Conservation (phyloP, 768 basidiomycete genomes). For the Leccinum olivaceopallidum region DNA sequence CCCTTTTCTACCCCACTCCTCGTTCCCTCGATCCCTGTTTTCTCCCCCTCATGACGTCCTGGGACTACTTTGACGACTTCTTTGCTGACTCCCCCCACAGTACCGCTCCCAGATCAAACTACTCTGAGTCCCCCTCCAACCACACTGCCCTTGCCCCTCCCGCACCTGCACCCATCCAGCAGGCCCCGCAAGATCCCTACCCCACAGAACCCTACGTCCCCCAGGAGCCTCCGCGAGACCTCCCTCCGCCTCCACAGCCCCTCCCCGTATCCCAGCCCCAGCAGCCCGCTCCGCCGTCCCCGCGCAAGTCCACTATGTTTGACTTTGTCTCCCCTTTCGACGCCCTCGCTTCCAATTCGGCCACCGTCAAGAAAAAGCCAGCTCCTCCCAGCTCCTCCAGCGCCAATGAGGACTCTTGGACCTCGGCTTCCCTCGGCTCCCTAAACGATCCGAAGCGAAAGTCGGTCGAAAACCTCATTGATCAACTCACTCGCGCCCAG, state of each 20-base stretch:
- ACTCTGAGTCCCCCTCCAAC: slow-evolving; percentile 47
- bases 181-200: slow-evolving; percentile 26
- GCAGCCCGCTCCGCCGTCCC: slow-evolving; percentile 60
- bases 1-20: slow-evolving; percentile 24
- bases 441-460: slow-evolving; percentile 65
- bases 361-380: slow-evolving; percentile 66
- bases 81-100: slow-evolving; percentile 36
- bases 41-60: slow-evolving; percentile 31
- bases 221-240: slow-evolving; percentile 30
- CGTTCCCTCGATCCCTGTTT: slow-evolving; percentile 10
- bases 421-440: slow-evolving; percentile 31
- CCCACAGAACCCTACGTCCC: slow-evolving; percentile 39
- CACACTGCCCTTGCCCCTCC: slow-evolving; percentile 33
- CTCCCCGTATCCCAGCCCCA: slow-evolving; percentile 27
- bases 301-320: slow-evolving; percentile 80
- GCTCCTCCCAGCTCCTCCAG: slow-evolving; percentile 40
- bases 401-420: slow-evolving; percentile 63
- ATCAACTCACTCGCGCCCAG: slow-evolving; percentile 60
- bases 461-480: slow-evolving; percentile 80
- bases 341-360: slow-evolving; percentile 55
- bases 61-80: slow-evolving; percentile 34
- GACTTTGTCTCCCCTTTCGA: slow-evolving; percentile 86
- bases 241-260: slow-evolving; percentile 22
- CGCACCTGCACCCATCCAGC: slow-evolving; percentile 51
- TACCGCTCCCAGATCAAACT: slow-evolving; percentile 50